Evolutionary conservation across 495 filamentous ascomycete species (phyloP).

Genomic region (Chaetomidium leptoderma): DNA sequence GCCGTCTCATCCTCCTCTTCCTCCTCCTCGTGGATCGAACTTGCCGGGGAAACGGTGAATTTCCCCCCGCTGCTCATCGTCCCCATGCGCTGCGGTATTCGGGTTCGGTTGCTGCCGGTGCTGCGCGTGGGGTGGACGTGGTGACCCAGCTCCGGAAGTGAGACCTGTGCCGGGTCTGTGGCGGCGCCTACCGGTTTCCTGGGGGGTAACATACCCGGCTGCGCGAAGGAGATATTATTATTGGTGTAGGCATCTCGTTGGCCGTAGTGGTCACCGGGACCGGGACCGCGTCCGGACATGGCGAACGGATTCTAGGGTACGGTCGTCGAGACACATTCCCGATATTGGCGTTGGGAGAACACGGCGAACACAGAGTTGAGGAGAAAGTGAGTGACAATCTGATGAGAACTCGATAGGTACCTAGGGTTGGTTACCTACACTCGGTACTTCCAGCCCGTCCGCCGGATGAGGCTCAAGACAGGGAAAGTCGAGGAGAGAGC

Average conservation of each 20-base stretch:
- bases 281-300: conserved; percentile 1
- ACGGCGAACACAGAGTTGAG: neutral
- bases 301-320: neutral
- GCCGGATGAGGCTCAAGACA: neutral
- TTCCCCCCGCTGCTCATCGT: conserved; percentile 16
- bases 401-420: neutral
- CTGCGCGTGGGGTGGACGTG: neutral
- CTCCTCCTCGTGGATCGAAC: conserved; percentile 22
- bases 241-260: neutral
- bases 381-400: no score
- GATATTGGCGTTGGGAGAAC: neutral
- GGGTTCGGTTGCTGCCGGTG: neutral
- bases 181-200: neutral
- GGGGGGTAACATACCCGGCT: neutral
- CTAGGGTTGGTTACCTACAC: neutral
- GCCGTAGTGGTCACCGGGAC: conserved; percentile 2
- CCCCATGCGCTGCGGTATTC: conserved; percentile 14
- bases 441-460: neutral
- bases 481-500: neutral
- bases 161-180: neutral
- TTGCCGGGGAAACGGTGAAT: conserved; percentile 25
- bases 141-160: neutral
- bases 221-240: neutral
- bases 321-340: neutral
- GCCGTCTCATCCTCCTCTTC: conserved; percentile 4